Base-by-base conservation (phyloP, 495 filamentous ascomycete genomes). In the Hyaloscypha finlandica region DNA sequence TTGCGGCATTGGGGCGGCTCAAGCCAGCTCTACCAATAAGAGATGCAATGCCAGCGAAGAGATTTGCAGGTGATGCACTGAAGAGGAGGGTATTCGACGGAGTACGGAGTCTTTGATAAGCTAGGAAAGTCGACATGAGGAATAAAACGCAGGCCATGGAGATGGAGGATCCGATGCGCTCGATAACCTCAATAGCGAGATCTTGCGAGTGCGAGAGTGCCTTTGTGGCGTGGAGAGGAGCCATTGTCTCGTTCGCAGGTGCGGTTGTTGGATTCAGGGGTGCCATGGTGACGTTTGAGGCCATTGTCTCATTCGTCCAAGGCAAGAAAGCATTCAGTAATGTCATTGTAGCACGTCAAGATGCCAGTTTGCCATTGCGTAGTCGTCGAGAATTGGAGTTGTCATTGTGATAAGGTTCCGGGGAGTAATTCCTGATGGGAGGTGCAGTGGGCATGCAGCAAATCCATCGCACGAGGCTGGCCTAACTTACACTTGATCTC, bases 11-110 rank as follows among this genome's bases (percentile, higher is more conserved):
- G 14, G 77, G 70, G 0, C 88, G 86, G n/a, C 78, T 77, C 3
- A 83, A 72, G 25, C 81, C 84, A 3, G 81, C 79, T 25, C 81
- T 81, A 20, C 85, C 83, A 66, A 94, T 92, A 8, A 95, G 76
- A 14, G 90, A 90, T 3, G 90, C 92, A 32, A 90, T 81, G 77
- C 90, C 94, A 59, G 90, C 86, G 65, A 90, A 81, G 12, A 95
- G 77, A 71, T 97, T 97, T 29, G 90, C 92, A 74, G 92, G 90
- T 1, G 89, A 90, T 3, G 93, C 92, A 73, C 89, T 93, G 68
- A 96, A 89, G 31, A 95, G 87, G 22, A 97, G 85, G 0, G 90
- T 86, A 71, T 94, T 96, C 65, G 93, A 92, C 3, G 92, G 89
- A 61, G 91, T 93, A 25, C 90, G 83, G 51, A 91, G 85, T 32